A percentile compares a stretch with the other conserved stretches of the same genome.
Evolutionary conservation across 2,329 filamentous ascomycete genomes (phyloP).

Genomic region (Beauveria caledonica): DNA sequence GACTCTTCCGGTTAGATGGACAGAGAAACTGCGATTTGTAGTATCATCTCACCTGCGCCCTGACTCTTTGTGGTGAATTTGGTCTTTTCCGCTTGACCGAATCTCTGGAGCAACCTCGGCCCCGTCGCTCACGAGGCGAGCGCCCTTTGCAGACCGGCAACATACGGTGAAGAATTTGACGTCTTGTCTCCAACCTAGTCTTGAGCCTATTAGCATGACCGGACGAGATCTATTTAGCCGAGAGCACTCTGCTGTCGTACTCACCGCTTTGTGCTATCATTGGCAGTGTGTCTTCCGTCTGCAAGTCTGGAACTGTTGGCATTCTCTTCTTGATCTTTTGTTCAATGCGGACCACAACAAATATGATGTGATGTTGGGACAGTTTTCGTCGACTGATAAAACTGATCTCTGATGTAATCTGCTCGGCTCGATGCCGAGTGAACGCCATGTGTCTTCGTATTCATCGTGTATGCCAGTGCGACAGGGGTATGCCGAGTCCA

Average conservation of each 20-base stretch:
- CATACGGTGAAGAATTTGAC: too few relatives aligned
- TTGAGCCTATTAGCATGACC: background rate
- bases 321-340: background rate
- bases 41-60: too few relatives aligned
- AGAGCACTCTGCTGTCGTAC: background rate
- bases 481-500: background rate
- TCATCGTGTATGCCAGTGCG: background rate
- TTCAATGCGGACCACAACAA: background rate
- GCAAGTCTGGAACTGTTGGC: background rate
- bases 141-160: background rate
- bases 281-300: background rate
- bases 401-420: background rate
- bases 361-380: too few relatives aligned
- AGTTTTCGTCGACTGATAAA: background rate
- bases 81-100: background rate
- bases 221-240: too few relatives aligned
- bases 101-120: background rate
- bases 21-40: background rate
- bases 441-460: background rate
- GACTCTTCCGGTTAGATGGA: background rate
- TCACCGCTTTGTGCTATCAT: background rate
- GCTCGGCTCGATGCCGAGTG: background rate
- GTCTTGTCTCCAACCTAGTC: too few relatives aligned
- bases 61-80: background rate
- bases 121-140: background rate